These are phyloP conservation scores for Malassezia vespertilionis DNA, from an alignment of 1,284 basidiomycete species.

Conservation along the genomic window DNA sequence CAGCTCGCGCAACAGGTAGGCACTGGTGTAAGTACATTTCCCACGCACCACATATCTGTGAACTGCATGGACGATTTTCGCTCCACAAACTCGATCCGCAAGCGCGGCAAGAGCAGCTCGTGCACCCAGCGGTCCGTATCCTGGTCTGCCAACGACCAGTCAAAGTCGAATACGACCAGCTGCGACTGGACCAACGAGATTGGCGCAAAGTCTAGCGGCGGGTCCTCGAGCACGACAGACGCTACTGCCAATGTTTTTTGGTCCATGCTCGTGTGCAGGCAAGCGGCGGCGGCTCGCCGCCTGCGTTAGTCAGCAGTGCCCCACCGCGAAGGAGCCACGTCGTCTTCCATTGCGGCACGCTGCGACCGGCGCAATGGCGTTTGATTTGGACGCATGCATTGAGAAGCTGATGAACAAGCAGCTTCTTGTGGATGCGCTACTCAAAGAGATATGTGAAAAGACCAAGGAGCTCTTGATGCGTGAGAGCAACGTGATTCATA, in stretches of 20 bases:
- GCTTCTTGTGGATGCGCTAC: slow-evolving; percentile 41
- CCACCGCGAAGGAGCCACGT: no score
- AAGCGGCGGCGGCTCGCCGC: slow-evolving; percentile 1
- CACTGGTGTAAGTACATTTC: slow-evolving; percentile 9
- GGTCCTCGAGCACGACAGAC: slow-evolving; percentile 17
- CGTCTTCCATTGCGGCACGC: no score
- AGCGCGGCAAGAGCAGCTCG: slow-evolving; percentile 73
- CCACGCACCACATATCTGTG: slow-evolving; percentile 59
- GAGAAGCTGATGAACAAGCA: slow-evolving; percentile 44
- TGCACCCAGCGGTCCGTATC: slow-evolving; percentile 94
- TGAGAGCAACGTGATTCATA: slow-evolving; percentile 96
- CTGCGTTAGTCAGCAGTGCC: slow-evolving; percentile 1
- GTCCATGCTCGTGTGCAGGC: slow-evolving; percentile 5
- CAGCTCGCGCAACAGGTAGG: slow-evolving; percentile 30
- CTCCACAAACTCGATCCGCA: slow-evolving; percentile 71
- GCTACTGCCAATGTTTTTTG: slow-evolving; percentile 4
- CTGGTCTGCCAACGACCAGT: slow-evolving; percentile 83
- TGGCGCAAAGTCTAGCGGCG: slow-evolving; percentile 18
- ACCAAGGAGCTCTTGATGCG: slow-evolving; percentile 70
- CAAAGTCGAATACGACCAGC: slow-evolving; percentile 90
- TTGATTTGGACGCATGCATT: slow-evolving; percentile 47
- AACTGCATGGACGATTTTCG: slow-evolving; percentile 62
- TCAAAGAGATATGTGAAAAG: slow-evolving; percentile 47
- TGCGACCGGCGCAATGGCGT: slow-evolving; percentile 24
- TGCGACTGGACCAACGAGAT: slow-evolving; percentile 50